Evolutionary conservation across 169 alveolate species (phyloP).

Genomic region (Plasmodium knowlesi): DNA sequence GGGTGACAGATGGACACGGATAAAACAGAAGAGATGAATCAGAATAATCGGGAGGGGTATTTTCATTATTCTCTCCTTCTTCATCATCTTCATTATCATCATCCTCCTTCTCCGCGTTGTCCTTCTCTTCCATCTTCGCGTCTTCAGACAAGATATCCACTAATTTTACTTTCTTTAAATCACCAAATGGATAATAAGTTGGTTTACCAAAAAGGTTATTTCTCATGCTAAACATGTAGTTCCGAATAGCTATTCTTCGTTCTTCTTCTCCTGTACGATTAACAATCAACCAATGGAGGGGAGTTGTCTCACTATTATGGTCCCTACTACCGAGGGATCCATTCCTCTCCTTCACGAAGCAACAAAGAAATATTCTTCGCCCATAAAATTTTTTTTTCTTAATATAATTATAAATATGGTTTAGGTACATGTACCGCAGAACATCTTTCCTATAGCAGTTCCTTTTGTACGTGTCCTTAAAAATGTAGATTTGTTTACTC

Average conservation of each 20-base stretch:
- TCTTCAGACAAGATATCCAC: constrained; percentile 12
- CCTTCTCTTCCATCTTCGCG: background rate
- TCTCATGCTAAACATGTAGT: constrained; percentile 16
- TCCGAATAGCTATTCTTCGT: background rate
- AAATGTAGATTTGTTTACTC: constrained; percentile 1
- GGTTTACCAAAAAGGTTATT: constrained; percentile 18
- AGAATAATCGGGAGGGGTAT: background rate
- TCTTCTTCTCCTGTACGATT: background rate
- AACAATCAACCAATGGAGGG: too few species aligned
- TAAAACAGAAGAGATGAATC: constrained; percentile 22
- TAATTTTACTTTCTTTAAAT: constrained; percentile 8
- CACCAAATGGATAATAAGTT: background rate
- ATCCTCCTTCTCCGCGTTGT: background rate
- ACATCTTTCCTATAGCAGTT: background rate
- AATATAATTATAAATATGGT: constrained; percentile 23
- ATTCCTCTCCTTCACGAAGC: background rate
- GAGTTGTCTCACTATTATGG: background rate
- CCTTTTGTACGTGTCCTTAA: constrained; percentile 1
- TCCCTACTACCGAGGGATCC: background rate
- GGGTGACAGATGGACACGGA: background rate
- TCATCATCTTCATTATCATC: background rate
- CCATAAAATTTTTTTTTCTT: constrained; percentile 29
- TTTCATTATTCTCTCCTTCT: constrained; percentile 1
- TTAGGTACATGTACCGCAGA: constrained; percentile 16
- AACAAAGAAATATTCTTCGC: constrained; percentile 14